Evolutionary conservation across 192 early-diverging fungal genomes (phyloP), one percentile per base, ranked within the genome.

Genomic region (Pilobolus umbonatus): DNA sequence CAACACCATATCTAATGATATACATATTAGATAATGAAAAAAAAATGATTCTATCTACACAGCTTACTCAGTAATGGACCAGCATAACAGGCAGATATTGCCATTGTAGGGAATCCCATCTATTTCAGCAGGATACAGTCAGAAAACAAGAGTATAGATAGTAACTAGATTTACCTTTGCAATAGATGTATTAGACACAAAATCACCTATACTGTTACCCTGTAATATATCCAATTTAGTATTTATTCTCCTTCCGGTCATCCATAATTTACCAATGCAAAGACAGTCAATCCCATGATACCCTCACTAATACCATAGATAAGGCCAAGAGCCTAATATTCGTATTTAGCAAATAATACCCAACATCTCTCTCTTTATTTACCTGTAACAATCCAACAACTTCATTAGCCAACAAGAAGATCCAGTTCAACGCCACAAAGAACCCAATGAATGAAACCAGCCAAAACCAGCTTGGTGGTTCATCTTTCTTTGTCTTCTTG

Each of bases 81-180:
- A 19, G 90, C 94, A 72, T 89, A 95, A 47, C 95, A 98, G 0
- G 95, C 95, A 28, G 88, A 86, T 24, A 98, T 80, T 0, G 94
- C 95, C 94, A 98, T 98, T 45, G 84, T 85, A n/a, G 94, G 91
- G 46, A 83, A 92, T 10, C 94, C 94, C 89, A 91, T 90, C 64
- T 78, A 75, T 26, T 38, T 26, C 25, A 50, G 4, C 26, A 39
- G 32, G 0, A 38, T 44, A 26, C 11, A 17, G 1, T 15, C 0
- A 15, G 9, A 17, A 4, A 15, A 1, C 39, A 10, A 12, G 5
- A 12, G 11, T 42, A 17, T 2, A 17, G 14, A 12, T 42, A 17
- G 8, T 42, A 15, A 12, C 5, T 35, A 35, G 11, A 17, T 9
- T 53, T 63, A 69, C 67, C 67, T 69, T 62, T n/a, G 95, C 92